Percentiles rank a stretch among this genome's conserved stretches.
phyloP scores from a whole-genome alignment of 1,284 basidiomycete species.

The Ganoderma resinaceum region DNA sequence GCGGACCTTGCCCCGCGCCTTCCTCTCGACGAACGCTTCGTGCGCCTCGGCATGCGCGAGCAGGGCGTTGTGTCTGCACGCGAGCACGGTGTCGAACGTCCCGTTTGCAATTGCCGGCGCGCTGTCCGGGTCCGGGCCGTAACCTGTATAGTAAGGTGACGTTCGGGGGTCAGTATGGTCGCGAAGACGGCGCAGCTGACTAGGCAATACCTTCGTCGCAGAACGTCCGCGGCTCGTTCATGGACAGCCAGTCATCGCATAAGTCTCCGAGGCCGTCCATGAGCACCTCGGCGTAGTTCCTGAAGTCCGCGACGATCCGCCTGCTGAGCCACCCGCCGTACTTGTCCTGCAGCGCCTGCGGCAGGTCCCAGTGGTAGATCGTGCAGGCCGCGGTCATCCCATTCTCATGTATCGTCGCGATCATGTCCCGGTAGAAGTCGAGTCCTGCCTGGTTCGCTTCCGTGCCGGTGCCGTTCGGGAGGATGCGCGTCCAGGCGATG shows the following conservation, averaged over 20 bases:
- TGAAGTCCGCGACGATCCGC: constrained; percentile 45
- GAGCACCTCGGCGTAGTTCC: constrained; percentile 35
- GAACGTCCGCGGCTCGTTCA: constrained; percentile 6
- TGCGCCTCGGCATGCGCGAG: constrained; percentile 2
- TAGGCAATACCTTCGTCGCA: constrained; percentile 8
- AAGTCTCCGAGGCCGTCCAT: neutral
- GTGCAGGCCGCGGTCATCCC: constrained; percentile 75
- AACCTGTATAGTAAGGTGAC: neutral
- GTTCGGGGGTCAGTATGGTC: neutral
- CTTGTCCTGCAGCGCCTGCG: constrained; percentile 69
- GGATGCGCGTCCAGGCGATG: constrained; percentile 75
- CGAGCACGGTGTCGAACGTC: neutral
- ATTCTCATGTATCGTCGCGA: constrained; percentile 63
- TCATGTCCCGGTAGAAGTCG: constrained; percentile 66
- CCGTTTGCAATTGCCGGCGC: neutral
- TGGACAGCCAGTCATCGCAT: constrained; percentile 6
- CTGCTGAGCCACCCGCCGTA: constrained; percentile 42
- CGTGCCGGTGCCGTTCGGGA: constrained; percentile 71
- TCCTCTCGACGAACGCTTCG: constrained; percentile 2
- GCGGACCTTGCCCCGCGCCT: constrained; percentile 5
- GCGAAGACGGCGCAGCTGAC: too few relatives aligned
- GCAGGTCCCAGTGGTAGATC: constrained; percentile 81
- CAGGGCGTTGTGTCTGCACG: constrained; percentile 3
- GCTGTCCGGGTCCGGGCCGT: neutral
- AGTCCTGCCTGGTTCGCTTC: constrained; percentile 75